Base-by-base conservation (phyloP, 2,329 filamentous ascomycete genomes). In the Pseudocercospora musae region DNA sequence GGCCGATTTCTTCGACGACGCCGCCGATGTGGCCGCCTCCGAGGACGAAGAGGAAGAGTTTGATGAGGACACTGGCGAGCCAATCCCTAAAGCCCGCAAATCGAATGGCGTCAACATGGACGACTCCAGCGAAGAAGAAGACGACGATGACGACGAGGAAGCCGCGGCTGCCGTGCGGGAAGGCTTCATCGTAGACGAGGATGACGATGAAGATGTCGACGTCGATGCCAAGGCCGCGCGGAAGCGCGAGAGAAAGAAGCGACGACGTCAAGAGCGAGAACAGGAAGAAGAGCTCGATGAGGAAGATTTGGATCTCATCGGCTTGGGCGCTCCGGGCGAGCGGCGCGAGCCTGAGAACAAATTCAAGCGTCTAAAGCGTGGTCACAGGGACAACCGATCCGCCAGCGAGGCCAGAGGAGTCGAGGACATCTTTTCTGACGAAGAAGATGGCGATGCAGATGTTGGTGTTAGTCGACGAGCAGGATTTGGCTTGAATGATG, bases 121-220 rank as follows among this genome's bases (percentile, higher is more conserved):
- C 71, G 92, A 96, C 77, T 96, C 91, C 0, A 96, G 91, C 71
- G 92, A 96, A 70, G 92, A 96, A 73, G 92, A 96, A 66, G 91
- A 96, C 33, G 91, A 76, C 21, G 75, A 96, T 59, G 92, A 96
- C 63, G 92, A 96, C 62, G 92, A 96, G 73, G 92, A 95, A 74
- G 92, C 91, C 71, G 89, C 87, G 66, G 85, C 87, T 69, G 89
- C 87, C 76, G 90, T 95, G 79, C 71, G 82, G 57, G 92, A 96
- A 80, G 94, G 93, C 25, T 99, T 98, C 79, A 97, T 99, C 68
- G 92, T 96, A 66, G 92, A 96, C 72, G 93, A 96, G 72, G 92
- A 93, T 64, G 93, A 96, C 72, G 92, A 94, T 65, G 89, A 91
- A 63, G 89, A 88, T 54, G 87, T 87, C 31, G 85, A 89, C 57